phyloP scores from a whole-genome alignment of 352 stramenopile species.

The Pythium rhizo-oryzae region DNA sequence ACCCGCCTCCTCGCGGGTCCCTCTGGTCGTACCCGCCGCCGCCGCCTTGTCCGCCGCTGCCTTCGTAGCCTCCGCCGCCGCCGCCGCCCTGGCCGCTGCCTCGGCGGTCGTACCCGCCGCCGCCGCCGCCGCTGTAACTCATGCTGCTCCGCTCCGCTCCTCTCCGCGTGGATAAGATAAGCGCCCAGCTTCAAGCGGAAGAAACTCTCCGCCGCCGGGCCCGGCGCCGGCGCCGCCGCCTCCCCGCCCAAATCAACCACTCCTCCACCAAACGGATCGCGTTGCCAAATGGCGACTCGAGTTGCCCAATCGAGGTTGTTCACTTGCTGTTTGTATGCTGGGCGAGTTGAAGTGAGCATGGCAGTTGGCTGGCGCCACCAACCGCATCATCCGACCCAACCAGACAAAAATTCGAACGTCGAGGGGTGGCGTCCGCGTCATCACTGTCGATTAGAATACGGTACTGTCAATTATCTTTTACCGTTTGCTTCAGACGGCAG shows the following conservation, averaged over 20 bases:
- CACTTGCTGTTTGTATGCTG: constrained; percentile 6
- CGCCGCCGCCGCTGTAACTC: constrained; percentile 45
- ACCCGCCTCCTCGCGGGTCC: background rate
- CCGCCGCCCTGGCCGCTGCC: constrained; percentile 20
- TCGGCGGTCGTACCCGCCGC: constrained; percentile 36
- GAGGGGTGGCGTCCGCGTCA: background rate
- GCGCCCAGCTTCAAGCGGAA: constrained; percentile 16
- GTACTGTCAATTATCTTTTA: background rate
- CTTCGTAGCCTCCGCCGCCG: constrained; percentile 6
- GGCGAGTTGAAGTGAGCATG: constrained; percentile 23
- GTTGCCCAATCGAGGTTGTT: constrained; percentile 20
- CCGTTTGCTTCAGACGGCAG: constrained; percentile 33
- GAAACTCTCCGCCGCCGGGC: constrained; percentile 17
- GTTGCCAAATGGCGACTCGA: constrained; percentile 9
- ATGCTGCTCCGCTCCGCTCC: constrained; percentile 29
- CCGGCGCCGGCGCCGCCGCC: constrained; percentile 1
- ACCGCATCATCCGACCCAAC: constrained; percentile 4
- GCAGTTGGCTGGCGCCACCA: constrained; percentile 15
- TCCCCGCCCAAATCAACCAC: constrained; percentile 2
- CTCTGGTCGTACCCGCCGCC: constrained; percentile 17
- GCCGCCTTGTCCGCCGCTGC: too few species aligned
- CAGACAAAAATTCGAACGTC: constrained; percentile 4
- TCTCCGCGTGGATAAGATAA: constrained; percentile 17
- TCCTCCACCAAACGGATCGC: constrained; percentile 4
- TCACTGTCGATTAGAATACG: background rate